Percentiles rank a stretch among this genome's conserved stretches.
Conservation (phyloP, 1,284 basidiomycete genomes). For the Fomitopsis betulina region DNA sequence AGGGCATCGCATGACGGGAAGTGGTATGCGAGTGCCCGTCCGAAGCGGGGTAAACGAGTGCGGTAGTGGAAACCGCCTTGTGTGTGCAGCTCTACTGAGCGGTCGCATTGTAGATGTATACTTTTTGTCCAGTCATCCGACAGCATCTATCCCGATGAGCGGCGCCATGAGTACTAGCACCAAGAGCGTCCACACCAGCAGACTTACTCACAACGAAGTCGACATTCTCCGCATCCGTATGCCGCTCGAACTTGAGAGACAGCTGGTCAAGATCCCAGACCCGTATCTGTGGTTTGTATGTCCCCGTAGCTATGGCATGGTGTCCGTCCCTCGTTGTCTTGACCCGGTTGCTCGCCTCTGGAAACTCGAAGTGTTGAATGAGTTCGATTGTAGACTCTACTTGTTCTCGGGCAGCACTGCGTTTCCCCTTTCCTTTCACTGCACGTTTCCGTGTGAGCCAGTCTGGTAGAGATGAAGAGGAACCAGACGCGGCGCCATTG, state of each 20-base stretch:
- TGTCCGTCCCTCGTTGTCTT: slow-evolving; percentile 90
- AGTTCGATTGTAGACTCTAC: slow-evolving; percentile 81
- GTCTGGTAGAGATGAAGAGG: slow-evolving; percentile 82
- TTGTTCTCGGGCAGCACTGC: slow-evolving; percentile 54
- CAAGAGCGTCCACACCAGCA: not conserved
- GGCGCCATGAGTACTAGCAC: not conserved
- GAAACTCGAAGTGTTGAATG: slow-evolving; percentile 95
- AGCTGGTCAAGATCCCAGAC: slow-evolving; percentile 96
- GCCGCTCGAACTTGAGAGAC: slow-evolving; percentile 93
- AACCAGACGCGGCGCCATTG: slow-evolving; percentile 80
- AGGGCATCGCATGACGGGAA: slow-evolving; percentile 54
- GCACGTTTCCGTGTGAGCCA: slow-evolving; percentile 81
- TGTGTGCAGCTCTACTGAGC: slow-evolving; percentile 92
- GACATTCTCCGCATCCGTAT: slow-evolving; percentile 95
- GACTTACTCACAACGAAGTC: slow-evolving; percentile 92
- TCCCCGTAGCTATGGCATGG: slow-evolving; percentile 92
- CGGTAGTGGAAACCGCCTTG: slow-evolving; percentile 93
- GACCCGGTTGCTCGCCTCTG: slow-evolving; percentile 91
- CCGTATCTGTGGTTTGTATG: slow-evolving; percentile 97
- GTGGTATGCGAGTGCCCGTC: slow-evolving; percentile 83
- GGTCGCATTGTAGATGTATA: slow-evolving; percentile 94
- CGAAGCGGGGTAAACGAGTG: slow-evolving; percentile 92
- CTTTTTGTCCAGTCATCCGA: slow-evolving; percentile 99
- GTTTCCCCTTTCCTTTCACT: slow-evolving; percentile 56
- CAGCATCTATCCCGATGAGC: slow-evolving; percentile 58